These are phyloP conservation scores for Inonotus hispidus DNA, from an alignment of 1,284 basidiomycete genomes.

Conservation along the genomic window DNA sequence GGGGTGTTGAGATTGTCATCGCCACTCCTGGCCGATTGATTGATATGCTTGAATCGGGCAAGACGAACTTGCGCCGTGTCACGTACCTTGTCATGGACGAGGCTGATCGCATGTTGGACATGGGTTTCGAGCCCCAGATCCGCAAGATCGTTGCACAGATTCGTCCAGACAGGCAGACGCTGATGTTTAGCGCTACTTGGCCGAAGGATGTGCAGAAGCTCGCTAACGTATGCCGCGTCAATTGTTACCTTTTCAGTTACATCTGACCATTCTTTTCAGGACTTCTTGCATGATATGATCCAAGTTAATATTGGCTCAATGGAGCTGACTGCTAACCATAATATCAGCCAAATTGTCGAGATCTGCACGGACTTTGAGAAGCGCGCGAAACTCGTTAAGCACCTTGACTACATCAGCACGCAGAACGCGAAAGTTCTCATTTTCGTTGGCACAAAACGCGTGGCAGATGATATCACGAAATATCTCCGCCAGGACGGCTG, in stretches of 20 bases:
- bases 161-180: constrained; percentile 90
- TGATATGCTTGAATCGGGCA: constrained; percentile 93
- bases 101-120: constrained; percentile 97
- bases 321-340: constrained; percentile 98
- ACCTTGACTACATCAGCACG: constrained; percentile 92
- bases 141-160: constrained; percentile 97
- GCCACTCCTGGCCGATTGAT: constrained; percentile 89
- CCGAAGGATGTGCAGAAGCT: constrained; percentile 99
- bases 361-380: constrained; percentile 99
- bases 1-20: constrained; percentile 95
- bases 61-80: constrained; percentile 92
- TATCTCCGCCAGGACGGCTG: constrained; percentile 96
- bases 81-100: constrained; percentile 99
- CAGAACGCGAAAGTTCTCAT: constrained; percentile 99
- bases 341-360: constrained; percentile 94
- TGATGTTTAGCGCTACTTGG: constrained; percentile 99
- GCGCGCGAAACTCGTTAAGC: constrained; percentile 92
- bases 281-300: constrained; percentile 94
- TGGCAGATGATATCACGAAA: constrained; percentile 98
- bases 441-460: constrained; percentile 96
- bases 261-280: constrained; percentile 39
- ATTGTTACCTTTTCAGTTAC: constrained; percentile 1
- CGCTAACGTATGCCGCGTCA: constrained; percentile 57
- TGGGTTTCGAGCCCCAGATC: constrained; percentile 99
- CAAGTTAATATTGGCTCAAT: constrained; percentile 99